phyloP scores from a whole-genome alignment of 768 basidiomycete species.

The Pholiota molesta region DNA sequence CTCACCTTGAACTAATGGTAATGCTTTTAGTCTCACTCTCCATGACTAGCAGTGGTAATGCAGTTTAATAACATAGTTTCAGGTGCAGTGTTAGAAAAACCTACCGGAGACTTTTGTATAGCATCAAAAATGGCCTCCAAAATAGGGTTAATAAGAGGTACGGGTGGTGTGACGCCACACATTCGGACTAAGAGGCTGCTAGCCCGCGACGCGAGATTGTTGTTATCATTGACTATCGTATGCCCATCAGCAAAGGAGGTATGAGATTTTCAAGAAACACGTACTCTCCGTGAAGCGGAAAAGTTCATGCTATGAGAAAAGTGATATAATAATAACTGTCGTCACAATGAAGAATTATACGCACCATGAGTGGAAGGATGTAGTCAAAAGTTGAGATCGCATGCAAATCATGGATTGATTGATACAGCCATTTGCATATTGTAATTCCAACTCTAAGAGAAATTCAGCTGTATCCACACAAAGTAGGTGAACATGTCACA shows the following conservation, averaged over 20 bases:
- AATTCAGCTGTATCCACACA: neutral
- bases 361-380: constrained; percentile 78
- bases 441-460: constrained; percentile 58
- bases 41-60: constrained; percentile 63
- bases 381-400: constrained; percentile 81
- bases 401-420: constrained; percentile 74
- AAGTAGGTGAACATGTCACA: constrained; percentile 29
- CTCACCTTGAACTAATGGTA: constrained; percentile 81
- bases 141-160: constrained; percentile 66
- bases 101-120: constrained; percentile 74
- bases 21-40: constrained; percentile 83
- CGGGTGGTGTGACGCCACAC: constrained; percentile 83
- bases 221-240: constrained; percentile 66
- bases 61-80: neutral
- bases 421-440: constrained; percentile 79
- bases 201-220: constrained; percentile 67
- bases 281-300: constrained; percentile 75
- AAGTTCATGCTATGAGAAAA: constrained; percentile 60
- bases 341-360: constrained; percentile 20
- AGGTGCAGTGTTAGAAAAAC: constrained; percentile 24
- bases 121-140: constrained; percentile 75
- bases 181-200: constrained; percentile 77
- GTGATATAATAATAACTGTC: constrained; percentile 7
- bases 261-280: constrained; percentile 12
- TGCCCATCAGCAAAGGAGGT: constrained; percentile 1